Conservation (phyloP, 371 early-diverging fungal species). For the Catenaria anguillulae region DNA sequence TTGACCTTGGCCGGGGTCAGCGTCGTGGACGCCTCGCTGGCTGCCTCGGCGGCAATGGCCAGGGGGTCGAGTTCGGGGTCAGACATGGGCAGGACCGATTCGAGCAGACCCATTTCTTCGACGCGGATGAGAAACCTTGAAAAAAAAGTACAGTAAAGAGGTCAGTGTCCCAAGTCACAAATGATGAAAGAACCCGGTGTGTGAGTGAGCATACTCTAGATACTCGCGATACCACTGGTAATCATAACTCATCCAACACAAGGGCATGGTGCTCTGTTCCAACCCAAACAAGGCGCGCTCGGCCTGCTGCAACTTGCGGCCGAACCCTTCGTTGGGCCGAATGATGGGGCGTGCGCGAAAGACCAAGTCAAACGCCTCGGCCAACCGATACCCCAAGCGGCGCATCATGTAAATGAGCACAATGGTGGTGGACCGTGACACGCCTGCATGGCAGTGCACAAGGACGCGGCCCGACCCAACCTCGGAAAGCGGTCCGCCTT, state of each 20-base stretch:
- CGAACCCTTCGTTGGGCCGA: conserved; percentile 27
- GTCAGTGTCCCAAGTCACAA: no score
- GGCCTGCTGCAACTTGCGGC: conserved; percentile 3
- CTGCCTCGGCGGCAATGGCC: no score
- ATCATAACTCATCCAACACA: neutral
- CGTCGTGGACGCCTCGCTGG: no score
- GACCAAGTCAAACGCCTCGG: conserved; percentile 24
- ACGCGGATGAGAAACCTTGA: neutral
- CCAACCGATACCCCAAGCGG: conserved; percentile 15
- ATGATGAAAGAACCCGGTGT: no score
- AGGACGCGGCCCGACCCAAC: conserved; percentile 5
- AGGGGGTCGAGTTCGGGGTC: no score
- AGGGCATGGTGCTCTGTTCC: neutral
- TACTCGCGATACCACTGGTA: neutral
- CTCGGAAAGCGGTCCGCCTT: neutral
- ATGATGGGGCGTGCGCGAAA: conserved; percentile 22
- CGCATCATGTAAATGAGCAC: conserved; percentile 27
- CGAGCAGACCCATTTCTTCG: neutral
- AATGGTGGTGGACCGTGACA: conserved; percentile 24
- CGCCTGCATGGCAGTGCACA: conserved; percentile 31
- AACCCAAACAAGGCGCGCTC: neutral
- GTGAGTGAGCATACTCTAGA: neutral
- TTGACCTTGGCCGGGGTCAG: no score
- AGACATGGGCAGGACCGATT: no score
- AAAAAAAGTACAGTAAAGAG: no score